Conservation (phyloP, 257 asterid species). For the Nicotiana obtusifolia region DNA sequence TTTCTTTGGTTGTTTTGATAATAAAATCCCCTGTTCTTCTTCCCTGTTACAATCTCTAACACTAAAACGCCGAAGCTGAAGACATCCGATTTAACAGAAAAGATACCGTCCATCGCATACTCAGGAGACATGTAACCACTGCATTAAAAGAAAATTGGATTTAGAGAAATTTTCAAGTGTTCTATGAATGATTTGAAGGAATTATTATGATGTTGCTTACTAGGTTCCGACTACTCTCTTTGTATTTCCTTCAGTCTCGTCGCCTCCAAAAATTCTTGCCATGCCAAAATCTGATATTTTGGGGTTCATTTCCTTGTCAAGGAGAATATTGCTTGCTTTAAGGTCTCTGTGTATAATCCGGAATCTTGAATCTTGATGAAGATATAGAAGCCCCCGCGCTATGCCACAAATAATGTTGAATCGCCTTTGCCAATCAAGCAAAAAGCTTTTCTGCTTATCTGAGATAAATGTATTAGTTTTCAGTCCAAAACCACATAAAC, state of each 20-base stretch:
- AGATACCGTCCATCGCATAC: slow-evolving; percentile 45
- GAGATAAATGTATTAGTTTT: background rate
- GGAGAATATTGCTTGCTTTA: slow-evolving; percentile 47
- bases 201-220: slow-evolving; percentile 22
- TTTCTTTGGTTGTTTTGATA: slow-evolving; percentile 24
- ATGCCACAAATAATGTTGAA: slow-evolving; percentile 40
- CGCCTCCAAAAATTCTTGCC: slow-evolving; percentile 46
- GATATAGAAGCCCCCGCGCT: slow-evolving; percentile 44
- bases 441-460: slow-evolving; percentile 23
- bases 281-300: slow-evolving; percentile 51
- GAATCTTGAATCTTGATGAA: slow-evolving; percentile 41
- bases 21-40: slow-evolving; percentile 37
- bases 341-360: slow-evolving; percentile 49
- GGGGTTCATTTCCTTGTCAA: slow-evolving; percentile 45
- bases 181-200: background rate
- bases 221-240: slow-evolving; percentile 44
- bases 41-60: slow-evolving; percentile 40
- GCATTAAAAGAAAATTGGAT: background rate
- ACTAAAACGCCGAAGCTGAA: slow-evolving; percentile 49
- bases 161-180: background rate
- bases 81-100: slow-evolving; percentile 49
- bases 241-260: slow-evolving; percentile 36
- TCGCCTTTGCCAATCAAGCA: slow-evolving; percentile 31
- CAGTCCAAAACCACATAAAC: background rate
- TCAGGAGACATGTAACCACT: slow-evolving; percentile 58